phyloP scores from a whole-genome alignment of 495 filamentous ascomycete genomes.

The Xylaria acuta region DNA sequence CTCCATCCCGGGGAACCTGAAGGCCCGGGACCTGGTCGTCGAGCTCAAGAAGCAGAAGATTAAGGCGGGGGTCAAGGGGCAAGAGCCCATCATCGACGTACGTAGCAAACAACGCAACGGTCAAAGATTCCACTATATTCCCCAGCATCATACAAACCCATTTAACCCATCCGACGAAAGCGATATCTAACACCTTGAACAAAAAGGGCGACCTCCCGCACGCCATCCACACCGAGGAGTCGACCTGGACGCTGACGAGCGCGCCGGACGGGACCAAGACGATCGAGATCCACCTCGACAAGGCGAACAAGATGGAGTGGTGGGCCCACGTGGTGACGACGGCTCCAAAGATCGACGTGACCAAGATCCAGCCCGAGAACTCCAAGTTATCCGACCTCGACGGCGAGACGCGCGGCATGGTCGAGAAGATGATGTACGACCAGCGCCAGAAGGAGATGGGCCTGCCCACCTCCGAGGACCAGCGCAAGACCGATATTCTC shows the following conservation, averaged over 20 bases:
- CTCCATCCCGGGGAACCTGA: slow-evolving; percentile 75
- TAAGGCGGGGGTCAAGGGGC: slow-evolving; percentile 84
- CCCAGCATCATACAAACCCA: background rate
- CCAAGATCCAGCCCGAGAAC: slow-evolving; percentile 93
- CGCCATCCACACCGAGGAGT: slow-evolving; percentile 80
- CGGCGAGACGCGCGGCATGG: slow-evolving; percentile 95
- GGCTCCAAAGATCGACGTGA: slow-evolving; percentile 89
- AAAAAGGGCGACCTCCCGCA: slow-evolving; percentile 83
- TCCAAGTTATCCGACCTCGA: slow-evolving; percentile 89
- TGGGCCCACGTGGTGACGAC: slow-evolving; percentile 88
- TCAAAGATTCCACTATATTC: background rate
- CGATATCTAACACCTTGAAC: background rate
- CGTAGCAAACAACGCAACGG: slow-evolving; percentile 21
- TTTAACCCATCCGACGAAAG: background rate
- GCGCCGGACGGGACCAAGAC: slow-evolving; percentile 70
- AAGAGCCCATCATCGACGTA: slow-evolving; percentile 86
- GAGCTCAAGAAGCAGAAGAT: slow-evolving; percentile 81
- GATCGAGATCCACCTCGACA: slow-evolving; percentile 91
- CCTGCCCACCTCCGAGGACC: slow-evolving; percentile 85
- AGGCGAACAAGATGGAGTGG: slow-evolving; percentile 97
- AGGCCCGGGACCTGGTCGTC: slow-evolving; percentile 83
- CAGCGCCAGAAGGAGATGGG: slow-evolving; percentile 94
- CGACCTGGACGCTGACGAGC: slow-evolving; percentile 89
- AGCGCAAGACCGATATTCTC: slow-evolving; percentile 89
- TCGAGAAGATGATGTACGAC: slow-evolving; percentile 99